Conservation (phyloP, 495 filamentous ascomycete genomes). For the Chlorociboria aeruginascens region DNA sequence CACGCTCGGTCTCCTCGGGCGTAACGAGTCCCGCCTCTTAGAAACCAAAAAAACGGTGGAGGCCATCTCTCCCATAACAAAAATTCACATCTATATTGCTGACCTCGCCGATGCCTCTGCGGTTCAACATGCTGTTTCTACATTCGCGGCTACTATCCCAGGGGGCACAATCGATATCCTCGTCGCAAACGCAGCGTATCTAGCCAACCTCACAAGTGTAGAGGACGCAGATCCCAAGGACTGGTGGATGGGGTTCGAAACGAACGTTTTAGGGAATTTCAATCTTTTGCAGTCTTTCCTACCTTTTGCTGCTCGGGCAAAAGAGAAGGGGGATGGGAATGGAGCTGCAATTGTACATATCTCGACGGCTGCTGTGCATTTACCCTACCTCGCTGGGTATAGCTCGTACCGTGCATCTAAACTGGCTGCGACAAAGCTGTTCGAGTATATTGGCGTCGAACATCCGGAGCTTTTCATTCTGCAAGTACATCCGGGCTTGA, state of each 20-base stretch:
- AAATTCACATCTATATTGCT: neutral
- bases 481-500: constrained; percentile 36
- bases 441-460: constrained; percentile 22
- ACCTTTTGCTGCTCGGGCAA: neutral
- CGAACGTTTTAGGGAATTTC: neutral
- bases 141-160: too few relatives aligned
- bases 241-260: neutral
- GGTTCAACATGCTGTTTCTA: neutral
- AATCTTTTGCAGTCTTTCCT: neutral
- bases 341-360: neutral
- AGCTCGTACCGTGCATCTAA: constrained; percentile 15
- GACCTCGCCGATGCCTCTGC: neutral
- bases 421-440: constrained; percentile 26
- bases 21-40: neutral
- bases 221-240: neutral
- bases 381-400: neutral
- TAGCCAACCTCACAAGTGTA: neutral
- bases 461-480: constrained; percentile 28
- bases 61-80: neutral
- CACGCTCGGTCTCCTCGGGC: constrained; percentile 12
- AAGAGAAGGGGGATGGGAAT: neutral
- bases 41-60: neutral
- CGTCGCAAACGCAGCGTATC: neutral
- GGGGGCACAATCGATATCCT: neutral
- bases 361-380: too few relatives aligned